phyloP scores from a whole-genome alignment of 108 stramenopile species.

The Parietichytrium sp. region DNA sequence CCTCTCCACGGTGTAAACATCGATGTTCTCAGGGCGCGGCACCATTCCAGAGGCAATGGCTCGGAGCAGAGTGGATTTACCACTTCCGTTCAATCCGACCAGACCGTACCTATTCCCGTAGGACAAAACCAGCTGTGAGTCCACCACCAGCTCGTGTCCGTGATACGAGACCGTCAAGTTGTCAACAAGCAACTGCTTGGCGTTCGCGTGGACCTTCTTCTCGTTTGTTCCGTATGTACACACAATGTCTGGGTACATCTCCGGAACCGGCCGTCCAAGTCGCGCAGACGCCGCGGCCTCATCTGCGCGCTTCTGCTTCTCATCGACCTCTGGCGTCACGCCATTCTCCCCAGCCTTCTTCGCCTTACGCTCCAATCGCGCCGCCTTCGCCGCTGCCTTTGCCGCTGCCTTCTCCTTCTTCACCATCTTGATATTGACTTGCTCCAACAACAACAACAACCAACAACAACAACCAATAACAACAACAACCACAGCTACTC shows the following conservation, averaged over 20 bases:
- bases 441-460: too few species aligned
- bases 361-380: slow-evolving; percentile 31
- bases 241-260: slow-evolving; percentile 39
- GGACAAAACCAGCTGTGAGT: slow-evolving; percentile 75
- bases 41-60: slow-evolving; percentile 84
- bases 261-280: slow-evolving; percentile 17
- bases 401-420: slow-evolving; percentile 83
- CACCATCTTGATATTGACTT: slow-evolving; percentile 51
- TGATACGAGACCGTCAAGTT: slow-evolving; percentile 89
- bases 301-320: slow-evolving; percentile 53
- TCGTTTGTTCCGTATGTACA: slow-evolving; percentile 44
- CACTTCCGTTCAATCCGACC: slow-evolving; percentile 67
- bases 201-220: slow-evolving; percentile 63
- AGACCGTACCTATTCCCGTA: slow-evolving; percentile 79
- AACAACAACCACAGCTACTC: too few species aligned
- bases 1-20: slow-evolving; percentile 89
- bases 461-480: too few species aligned
- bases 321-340: slow-evolving; percentile 55
- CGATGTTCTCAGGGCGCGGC: slow-evolving; percentile 91
- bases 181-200: slow-evolving; percentile 86
- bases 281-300: slow-evolving; percentile 49
- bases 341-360: slow-evolving; percentile 83
- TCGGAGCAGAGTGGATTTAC: slow-evolving; percentile 84
- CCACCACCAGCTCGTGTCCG: slow-evolving; percentile 85
- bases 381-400: slow-evolving; percentile 73